Percentiles rank a stretch among this genome's conserved stretches.
These are phyloP conservation scores for Clonostachys chloroleuca DNA, from an alignment of 2,329 filamentous ascomycete genomes.

Conservation along the genomic window DNA sequence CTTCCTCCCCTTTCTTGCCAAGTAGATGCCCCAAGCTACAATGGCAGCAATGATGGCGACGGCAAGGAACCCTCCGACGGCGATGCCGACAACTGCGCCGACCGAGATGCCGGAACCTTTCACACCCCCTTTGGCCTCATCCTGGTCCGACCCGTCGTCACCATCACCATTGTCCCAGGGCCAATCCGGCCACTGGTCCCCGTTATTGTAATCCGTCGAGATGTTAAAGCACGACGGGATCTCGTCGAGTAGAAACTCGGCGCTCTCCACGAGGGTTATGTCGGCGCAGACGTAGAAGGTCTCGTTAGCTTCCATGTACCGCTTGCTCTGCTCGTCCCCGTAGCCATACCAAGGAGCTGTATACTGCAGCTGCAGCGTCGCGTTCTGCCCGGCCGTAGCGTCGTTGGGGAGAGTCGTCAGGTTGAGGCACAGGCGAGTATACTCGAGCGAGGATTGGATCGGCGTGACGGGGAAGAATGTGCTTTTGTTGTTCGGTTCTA, in stretches of 20 bases:
- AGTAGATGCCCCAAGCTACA: too few species aligned
- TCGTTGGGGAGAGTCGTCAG: not conserved
- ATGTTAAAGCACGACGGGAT: not conserved
- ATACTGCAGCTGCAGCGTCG: not conserved
- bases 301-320: not conserved
- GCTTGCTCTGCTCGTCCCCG: not conserved
- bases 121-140: not conserved
- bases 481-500: not conserved
- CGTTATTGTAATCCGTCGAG: not conserved
- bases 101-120: not conserved
- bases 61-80: not conserved
- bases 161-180: not conserved
- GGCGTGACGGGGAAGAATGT: not conserved
- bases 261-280: not conserved
- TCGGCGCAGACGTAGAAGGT: not conserved
- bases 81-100: not conserved
- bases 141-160: not conserved
- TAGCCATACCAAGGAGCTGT: not conserved
- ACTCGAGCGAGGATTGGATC: not conserved
- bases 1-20: too few species aligned
- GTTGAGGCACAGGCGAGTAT: not conserved
- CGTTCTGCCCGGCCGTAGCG: not conserved
- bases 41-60: not conserved
- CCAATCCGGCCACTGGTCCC: not conserved
- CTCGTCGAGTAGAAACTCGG: not conserved